These are phyloP conservation scores for Afroboletus lepidellus DNA, from an alignment of 1,284 basidiomycete species.

Conservation along the genomic window DNA sequence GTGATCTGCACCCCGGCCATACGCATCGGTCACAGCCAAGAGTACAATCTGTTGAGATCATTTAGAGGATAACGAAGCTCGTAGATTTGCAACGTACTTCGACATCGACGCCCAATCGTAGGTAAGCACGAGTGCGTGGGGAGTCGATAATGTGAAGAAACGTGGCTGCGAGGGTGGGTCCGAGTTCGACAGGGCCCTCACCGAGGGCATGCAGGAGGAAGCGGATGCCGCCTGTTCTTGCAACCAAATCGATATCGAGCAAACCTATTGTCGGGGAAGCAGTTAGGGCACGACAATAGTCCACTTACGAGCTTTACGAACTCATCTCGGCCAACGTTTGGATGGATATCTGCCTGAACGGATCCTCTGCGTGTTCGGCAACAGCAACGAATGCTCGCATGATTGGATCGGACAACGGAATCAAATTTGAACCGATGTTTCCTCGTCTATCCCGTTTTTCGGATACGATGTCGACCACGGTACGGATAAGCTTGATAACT, in stretches of 20 bases:
- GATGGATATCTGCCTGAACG: constrained; percentile 80
- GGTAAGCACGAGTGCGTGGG: constrained; percentile 77
- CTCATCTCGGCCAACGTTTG: constrained; percentile 92
- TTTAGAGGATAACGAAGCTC: constrained; percentile 13
- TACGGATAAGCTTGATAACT: constrained; percentile 89
- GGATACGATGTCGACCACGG: constrained; percentile 73
- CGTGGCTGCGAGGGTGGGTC: constrained; percentile 79
- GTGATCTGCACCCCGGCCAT: constrained; percentile 78
- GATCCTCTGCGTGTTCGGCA: constrained; percentile 91
- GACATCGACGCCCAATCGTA: constrained; percentile 84
- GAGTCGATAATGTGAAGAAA: constrained; percentile 87
- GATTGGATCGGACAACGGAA: constrained; percentile 74
- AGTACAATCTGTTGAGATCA: constrained; percentile 64
- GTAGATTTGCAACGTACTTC: constrained; percentile 57
- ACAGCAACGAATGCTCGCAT: constrained; percentile 90
- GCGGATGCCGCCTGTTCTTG: constrained; percentile 82
- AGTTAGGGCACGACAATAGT: constrained; percentile 15
- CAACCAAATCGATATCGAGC: constrained; percentile 84
- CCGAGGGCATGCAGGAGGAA: constrained; percentile 84
- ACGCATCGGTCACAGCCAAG: constrained; percentile 87
- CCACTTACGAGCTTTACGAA: constrained; percentile 38
- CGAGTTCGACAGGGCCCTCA: constrained; percentile 85
- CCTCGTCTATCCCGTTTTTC: constrained; percentile 46
- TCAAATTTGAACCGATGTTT: constrained; percentile 41
- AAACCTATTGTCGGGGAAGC: constrained; percentile 48